Base-by-base conservation (phyloP, 305 asterid genomes). In the Caryopteris hybrid region DNA sequence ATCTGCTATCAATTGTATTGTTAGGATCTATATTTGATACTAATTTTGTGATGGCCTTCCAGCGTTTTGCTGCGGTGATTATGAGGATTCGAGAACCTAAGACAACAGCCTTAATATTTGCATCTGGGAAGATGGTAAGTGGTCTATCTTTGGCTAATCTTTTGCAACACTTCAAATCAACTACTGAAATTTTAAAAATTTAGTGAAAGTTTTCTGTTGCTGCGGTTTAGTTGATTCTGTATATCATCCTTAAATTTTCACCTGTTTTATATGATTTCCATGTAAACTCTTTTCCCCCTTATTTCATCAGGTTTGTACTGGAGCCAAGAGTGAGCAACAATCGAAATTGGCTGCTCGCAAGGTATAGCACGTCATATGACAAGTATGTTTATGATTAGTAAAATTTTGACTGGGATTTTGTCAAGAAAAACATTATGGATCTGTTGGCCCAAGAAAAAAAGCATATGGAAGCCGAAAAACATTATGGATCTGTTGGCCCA, bases 11-110 rank as follows among this genome's bases (percentile, higher is more conserved):
- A 57, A 31, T 31, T 71, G 21, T 14, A 25, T 23, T 10, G 18
- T 51, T 36, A 36, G 8, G 1, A 36, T 57, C 21, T 48, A 17
- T 10, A 62, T 29, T 54, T 54, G 58, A 66, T 61, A 55, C 75
- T 68, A 52, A 51, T 47, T 43, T 41, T 42, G 14, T 46, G 23
- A 38, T 79, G 57, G 64, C 56, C 18, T 75, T 83, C 34, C 87
- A 90, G 96, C 95, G 91, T 90, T 90, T 90, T 74, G 95, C 96
- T 77, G 96, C 96, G 3, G 96, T 90, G 80, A 90, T 90, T 77
- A 87, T 90, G 96, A 78, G 96, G 83, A 90, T 90, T 63, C 82
- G 96, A 29, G 96, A 89, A 68, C 96, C 95, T 27, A 90, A 87
- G 73, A 90, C 96, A 13, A 90, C 96, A 4, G 95, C 96, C 4